A percentile compares a stretch with the other conserved stretches of the same genome.
Conservation (phyloP, 345 rosid species). For the Eucalyptus curtisii region DNA sequence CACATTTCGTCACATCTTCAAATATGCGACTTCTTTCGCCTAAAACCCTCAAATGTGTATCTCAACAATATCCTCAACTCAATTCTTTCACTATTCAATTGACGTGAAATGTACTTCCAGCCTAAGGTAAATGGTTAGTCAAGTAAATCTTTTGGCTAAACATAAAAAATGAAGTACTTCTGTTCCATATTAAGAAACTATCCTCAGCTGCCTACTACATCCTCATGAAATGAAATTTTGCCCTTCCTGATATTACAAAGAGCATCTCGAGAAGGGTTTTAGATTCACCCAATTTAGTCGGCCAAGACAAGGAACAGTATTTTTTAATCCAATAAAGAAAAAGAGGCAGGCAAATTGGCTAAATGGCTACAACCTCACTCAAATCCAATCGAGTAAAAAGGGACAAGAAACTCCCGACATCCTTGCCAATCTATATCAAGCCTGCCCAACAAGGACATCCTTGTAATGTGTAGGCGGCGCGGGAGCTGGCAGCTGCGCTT, state of each 20-base stretch:
- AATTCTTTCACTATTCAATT: neutral
- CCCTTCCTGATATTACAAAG: neutral
- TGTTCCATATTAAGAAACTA: neutral
- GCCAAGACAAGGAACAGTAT: neutral
- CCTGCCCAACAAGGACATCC: slow-evolving; percentile 34
- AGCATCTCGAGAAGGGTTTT: neutral
- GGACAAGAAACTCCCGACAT: neutral
- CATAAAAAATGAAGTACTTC: neutral
- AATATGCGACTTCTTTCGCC: neutral
- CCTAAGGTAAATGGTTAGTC: neutral
- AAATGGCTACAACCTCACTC: neutral
- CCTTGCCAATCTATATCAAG: neutral
- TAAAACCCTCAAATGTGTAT: neutral
- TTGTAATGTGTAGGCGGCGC: slow-evolving; percentile 29
- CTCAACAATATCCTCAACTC: neutral
- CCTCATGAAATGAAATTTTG: neutral
- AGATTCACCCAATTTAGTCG: neutral
- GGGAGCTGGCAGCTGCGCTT: neutral
- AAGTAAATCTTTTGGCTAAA: neutral
- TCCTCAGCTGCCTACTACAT: neutral
- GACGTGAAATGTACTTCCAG: neutral
- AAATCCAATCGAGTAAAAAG: neutral
- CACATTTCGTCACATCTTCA: neutral
- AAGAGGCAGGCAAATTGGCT: neutral
- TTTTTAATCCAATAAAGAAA: neutral